These are phyloP conservation scores for Xylaria multiplex DNA, from an alignment of 2,329 filamentous ascomycete species.

Conservation along the genomic window DNA sequence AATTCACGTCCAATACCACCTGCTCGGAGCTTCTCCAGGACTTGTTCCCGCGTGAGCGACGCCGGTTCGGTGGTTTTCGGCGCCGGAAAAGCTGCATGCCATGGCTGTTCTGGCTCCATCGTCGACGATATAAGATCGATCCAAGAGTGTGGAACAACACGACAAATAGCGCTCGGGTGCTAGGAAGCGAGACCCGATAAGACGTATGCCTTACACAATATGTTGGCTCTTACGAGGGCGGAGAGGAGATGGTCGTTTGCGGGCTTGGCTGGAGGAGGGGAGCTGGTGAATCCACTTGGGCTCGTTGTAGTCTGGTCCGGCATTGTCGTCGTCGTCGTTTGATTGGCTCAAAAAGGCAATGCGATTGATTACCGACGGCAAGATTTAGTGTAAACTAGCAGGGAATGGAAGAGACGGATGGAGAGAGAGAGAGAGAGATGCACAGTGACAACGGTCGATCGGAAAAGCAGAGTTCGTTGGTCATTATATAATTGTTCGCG, in stretches of 20 bases:
- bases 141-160: not conserved
- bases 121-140: not conserved
- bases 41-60: slow-evolving; percentile 32
- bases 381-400: not conserved
- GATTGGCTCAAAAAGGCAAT: slow-evolving; percentile 22
- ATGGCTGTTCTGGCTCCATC: slow-evolving; percentile 33
- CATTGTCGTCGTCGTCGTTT: slow-evolving; percentile 10
- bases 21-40: slow-evolving; percentile 26
- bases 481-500: too few relatives aligned
- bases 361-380: not conserved
- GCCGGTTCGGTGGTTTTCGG: slow-evolving; percentile 27
- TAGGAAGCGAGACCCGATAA: not conserved
- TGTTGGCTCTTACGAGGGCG: not conserved
- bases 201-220: not conserved
- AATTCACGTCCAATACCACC: slow-evolving; percentile 42
- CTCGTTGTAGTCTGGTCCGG: slow-evolving; percentile 4
- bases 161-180: not conserved
- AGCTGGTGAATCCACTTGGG: slow-evolving; percentile 10
- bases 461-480: not conserved
- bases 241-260: slow-evolving; percentile 1
- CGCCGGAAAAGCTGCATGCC: slow-evolving; percentile 32
- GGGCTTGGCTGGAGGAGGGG: slow-evolving; percentile 10
- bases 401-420: not conserved
- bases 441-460: not conserved
- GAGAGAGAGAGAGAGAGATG: not conserved